Conservation (phyloP, 768 basidiomycete genomes). For the Boletus fagicola region DNA sequence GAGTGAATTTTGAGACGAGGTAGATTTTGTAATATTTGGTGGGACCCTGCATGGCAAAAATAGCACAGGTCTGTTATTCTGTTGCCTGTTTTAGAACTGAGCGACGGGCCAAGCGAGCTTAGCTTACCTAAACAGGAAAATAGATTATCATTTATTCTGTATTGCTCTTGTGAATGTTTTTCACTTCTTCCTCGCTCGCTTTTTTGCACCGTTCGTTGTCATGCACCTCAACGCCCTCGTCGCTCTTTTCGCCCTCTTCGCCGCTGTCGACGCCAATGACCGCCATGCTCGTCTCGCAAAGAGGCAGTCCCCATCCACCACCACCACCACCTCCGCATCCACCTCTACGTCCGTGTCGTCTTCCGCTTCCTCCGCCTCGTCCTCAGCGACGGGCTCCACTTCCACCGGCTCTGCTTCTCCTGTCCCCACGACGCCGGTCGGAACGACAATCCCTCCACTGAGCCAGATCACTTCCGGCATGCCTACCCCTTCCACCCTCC, state of each 20-base stretch:
- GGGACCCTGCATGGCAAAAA: too few species aligned
- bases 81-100: background rate
- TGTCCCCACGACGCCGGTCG: slow-evolving; percentile 31
- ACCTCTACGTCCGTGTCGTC: slow-evolving; percentile 8
- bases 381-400: background rate
- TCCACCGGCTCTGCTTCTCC: slow-evolving; percentile 18
- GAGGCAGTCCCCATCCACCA: slow-evolving; percentile 31
- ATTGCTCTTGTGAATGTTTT: background rate
- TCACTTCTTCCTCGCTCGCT: slow-evolving; percentile 3
- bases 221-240: slow-evolving; percentile 48
- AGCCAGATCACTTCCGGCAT: slow-evolving; percentile 61
- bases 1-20: background rate
- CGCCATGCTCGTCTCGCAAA: slow-evolving; percentile 40
- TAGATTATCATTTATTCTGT: background rate
- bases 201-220: slow-evolving; percentile 11
- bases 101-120: background rate
- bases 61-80: too few species aligned
- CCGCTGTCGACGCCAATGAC: slow-evolving; percentile 37
- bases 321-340: background rate
- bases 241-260: slow-evolving; percentile 45
- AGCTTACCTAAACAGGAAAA: background rate
- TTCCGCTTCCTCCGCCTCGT: background rate
- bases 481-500: slow-evolving; percentile 48
- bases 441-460: slow-evolving; percentile 55
- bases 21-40: too few species aligned